phyloP scores from a whole-genome alignment of 2,329 filamentous ascomycete genomes.

The Harringtonia lauricola region DNA sequence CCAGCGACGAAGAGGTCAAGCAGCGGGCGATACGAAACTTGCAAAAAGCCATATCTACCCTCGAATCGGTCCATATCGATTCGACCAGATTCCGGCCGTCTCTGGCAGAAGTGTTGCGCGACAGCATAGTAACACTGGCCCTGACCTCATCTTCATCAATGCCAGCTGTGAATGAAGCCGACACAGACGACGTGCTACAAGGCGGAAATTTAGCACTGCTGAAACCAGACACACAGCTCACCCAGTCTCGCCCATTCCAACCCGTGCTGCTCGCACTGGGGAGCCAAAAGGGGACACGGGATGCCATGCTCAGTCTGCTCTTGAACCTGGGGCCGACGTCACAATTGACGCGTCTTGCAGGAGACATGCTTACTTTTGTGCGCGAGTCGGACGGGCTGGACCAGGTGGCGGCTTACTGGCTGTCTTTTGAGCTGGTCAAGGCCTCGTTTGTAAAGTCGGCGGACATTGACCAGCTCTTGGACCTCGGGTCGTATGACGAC shows the following conservation, averaged over 20 bases:
- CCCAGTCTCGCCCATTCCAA: constrained; percentile 30
- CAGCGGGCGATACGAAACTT: constrained; percentile 63
- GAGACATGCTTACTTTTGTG: constrained; percentile 53
- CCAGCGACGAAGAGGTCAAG: constrained; percentile 70
- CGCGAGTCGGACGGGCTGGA: constrained; percentile 45
- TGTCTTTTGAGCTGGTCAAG: constrained; percentile 62
- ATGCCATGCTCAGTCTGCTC: constrained; percentile 47
- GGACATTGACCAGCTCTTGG: constrained; percentile 56
- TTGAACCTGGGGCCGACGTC: constrained; percentile 43
- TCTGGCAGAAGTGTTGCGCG: constrained; percentile 58
- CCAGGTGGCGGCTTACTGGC: constrained; percentile 67
- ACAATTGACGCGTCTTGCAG: constrained; percentile 48
- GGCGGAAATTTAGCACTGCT: constrained; percentile 14
- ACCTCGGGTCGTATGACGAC: constrained; percentile 29
- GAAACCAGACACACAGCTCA: not conserved
- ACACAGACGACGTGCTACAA: constrained; percentile 14
- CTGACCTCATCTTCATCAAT: constrained; percentile 21
- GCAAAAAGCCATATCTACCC: constrained; percentile 57
- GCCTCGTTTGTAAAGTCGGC: constrained; percentile 37
- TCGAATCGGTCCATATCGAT: constrained; percentile 51
- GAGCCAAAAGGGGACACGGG: constrained; percentile 52
- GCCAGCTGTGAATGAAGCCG: constrained; percentile 17
- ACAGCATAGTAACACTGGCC: constrained; percentile 50
- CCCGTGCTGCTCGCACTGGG: constrained; percentile 53
- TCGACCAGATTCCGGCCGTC: constrained; percentile 57